These are phyloP conservation scores for Salix purpurea DNA, from an alignment of 345 rosid species.

Conservation along the genomic window DNA sequence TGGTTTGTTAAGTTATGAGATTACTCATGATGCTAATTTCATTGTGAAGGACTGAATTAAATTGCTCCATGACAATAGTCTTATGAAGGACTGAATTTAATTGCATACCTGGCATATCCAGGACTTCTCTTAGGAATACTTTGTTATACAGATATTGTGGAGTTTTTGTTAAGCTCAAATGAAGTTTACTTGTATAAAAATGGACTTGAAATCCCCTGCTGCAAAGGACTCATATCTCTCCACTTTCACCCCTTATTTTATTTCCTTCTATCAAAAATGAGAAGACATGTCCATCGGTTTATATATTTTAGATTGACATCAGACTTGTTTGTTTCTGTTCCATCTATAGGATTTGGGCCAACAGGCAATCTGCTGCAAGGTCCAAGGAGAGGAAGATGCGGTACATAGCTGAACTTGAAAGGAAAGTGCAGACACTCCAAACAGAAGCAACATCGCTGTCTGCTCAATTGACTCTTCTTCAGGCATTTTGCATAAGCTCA, in stretches of 20 bases:
- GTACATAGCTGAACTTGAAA: slow-evolving; percentile 86
- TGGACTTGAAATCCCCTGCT: background rate
- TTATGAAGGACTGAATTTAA: background rate
- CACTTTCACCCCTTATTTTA: background rate
- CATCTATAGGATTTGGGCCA: slow-evolving; percentile 82
- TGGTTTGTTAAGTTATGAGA: background rate
- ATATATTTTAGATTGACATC: background rate
- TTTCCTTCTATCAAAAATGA: background rate
- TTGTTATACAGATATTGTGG: background rate
- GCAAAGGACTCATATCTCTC: background rate
- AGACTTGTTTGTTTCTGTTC: background rate
- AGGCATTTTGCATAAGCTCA: slow-evolving; percentile 44
- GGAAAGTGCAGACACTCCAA: slow-evolving; percentile 85
- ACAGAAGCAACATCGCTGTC: slow-evolving; percentile 87
- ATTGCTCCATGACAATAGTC: background rate
- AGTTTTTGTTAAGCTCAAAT: background rate
- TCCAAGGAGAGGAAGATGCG: slow-evolving; percentile 97
- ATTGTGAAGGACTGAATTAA: background rate
- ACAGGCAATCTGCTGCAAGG: slow-evolving; percentile 95
- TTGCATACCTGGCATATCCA: background rate
- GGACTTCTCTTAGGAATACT: background rate
- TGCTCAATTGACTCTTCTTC: slow-evolving; percentile 79
- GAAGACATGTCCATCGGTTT: background rate
- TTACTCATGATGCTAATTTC: background rate
- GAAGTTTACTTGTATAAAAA: background rate